Conservation (phyloP, 2,329 filamentous ascomycete genomes). For the Chaetomiaceae sp. region DNA sequence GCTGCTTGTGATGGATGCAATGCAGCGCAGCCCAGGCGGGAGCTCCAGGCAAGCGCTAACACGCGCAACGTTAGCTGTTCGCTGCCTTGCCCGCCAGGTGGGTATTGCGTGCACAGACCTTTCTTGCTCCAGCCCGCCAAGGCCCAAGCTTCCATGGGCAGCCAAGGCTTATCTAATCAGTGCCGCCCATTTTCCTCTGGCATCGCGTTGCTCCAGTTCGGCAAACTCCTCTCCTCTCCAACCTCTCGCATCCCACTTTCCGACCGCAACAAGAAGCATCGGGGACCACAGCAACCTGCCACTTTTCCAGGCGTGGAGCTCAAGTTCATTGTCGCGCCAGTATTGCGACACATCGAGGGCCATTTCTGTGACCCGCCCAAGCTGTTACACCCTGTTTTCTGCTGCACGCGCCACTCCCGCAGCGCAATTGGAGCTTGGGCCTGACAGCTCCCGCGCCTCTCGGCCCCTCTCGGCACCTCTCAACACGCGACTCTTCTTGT, state of each 20-base stretch:
- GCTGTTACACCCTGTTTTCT: neutral
- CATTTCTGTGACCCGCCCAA: neutral
- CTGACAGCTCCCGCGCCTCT: slow-evolving; percentile 3
- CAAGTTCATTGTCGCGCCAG: neutral
- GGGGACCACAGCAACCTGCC: neutral
- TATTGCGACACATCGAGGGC: neutral
- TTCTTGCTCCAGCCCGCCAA: neutral
- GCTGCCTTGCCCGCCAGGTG: slow-evolving; percentile 21
- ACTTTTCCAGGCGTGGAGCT: neutral
- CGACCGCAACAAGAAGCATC: neutral
- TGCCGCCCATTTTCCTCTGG: slow-evolving; percentile 3
- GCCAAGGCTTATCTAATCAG: slow-evolving; percentile 19
- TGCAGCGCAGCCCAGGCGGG: slow-evolving; percentile 19
- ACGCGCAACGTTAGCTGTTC: slow-evolving; percentile 30
- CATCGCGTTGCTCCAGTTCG: slow-evolving; percentile 11
- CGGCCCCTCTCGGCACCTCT: neutral
- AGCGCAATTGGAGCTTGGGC: slow-evolving; percentile 15
- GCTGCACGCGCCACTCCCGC: slow-evolving; percentile 7
- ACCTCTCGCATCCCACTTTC: slow-evolving; percentile 25
- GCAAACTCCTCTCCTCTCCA: slow-evolving; percentile 27
- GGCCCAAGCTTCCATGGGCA: slow-evolving; percentile 2
- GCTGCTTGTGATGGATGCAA: slow-evolving; percentile 9
- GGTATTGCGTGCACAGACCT: neutral
- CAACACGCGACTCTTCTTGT: neutral
- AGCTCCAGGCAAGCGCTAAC: slow-evolving; percentile 43